Percentiles rank a stretch among this genome's conserved stretches.
Conservation (phyloP, 2,329 filamentous ascomycete species). For the Gnomoniopsis sp. region DNA sequence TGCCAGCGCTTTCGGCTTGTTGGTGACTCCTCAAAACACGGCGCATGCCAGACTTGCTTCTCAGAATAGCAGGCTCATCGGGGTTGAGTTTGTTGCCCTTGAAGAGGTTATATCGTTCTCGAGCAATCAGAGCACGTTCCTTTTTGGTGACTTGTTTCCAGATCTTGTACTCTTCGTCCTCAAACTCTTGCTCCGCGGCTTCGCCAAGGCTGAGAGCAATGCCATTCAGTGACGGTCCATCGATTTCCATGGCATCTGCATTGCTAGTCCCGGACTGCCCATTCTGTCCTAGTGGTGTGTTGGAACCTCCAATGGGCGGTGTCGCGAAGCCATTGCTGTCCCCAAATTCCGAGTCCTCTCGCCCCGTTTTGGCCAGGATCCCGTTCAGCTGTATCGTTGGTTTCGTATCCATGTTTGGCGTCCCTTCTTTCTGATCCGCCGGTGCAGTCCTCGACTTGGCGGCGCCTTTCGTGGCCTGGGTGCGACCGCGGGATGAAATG, state of each 20-base stretch:
- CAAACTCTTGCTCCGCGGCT: constrained; percentile 70
- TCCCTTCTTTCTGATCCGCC: constrained; percentile 71
- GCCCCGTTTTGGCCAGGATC: constrained; percentile 52
- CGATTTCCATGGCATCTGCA: constrained; percentile 81
- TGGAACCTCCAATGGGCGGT: constrained; percentile 60
- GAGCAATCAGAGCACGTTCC: constrained; percentile 80
- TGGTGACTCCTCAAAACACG: constrained; percentile 79
- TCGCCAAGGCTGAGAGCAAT: constrained; percentile 62
- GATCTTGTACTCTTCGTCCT: constrained; percentile 93
- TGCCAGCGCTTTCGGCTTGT: constrained; percentile 54
- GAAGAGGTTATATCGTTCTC: constrained; percentile 83
- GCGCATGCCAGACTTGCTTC: constrained; percentile 85
- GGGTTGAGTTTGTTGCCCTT: constrained; percentile 77
- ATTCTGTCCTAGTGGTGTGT: constrained; percentile 14
- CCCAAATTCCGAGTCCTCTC: constrained; percentile 72
- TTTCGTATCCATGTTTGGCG: constrained; percentile 72
- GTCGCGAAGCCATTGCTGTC: constrained; percentile 88
- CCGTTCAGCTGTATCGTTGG: constrained; percentile 67
- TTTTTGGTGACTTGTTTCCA: constrained; percentile 99
- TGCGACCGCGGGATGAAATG: constrained; percentile 93
- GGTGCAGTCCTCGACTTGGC: constrained; percentile 75
- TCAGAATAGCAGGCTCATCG: constrained; percentile 82
- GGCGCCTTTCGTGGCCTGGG: constrained; percentile 76
- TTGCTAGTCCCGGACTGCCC: constrained; percentile 56
- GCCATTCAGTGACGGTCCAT: constrained; percentile 68